Evolutionary conservation across 2,329 filamentous ascomycete species (phyloP).

Genomic region (Colletotrichum gigasporum): DNA sequence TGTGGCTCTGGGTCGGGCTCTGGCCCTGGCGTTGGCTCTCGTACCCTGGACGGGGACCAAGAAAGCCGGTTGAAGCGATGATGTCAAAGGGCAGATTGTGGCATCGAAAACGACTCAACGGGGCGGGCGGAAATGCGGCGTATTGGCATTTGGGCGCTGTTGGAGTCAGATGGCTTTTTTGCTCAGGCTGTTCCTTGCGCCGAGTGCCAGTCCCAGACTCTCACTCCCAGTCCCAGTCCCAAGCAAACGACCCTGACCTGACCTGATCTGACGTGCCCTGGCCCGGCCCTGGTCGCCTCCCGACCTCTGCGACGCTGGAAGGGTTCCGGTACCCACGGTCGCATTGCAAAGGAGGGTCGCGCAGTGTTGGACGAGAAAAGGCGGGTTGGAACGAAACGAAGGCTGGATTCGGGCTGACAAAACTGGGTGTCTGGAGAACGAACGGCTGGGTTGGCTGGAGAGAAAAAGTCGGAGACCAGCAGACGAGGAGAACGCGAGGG

Average conservation of each 20-base stretch:
- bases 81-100: conserved; percentile 22
- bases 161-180: conserved; percentile 1
- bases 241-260: too few species aligned
- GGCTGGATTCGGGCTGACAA: not conserved
- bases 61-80: conserved; percentile 19
- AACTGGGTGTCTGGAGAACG: conserved; percentile 21
- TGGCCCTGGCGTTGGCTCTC: conserved; percentile 1
- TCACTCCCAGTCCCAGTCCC: too few species aligned
- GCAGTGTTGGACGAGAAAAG: conserved; percentile 6
- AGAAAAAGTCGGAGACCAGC: not conserved
- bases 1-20: conserved; percentile 8
- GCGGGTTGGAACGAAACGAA: conserved; percentile 9
- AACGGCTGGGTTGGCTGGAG: conserved; percentile 19
- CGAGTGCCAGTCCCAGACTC: too few species aligned
- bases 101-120: not conserved
- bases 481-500: not conserved
- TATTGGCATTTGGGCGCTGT: conserved; percentile 11
- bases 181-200: not conserved
- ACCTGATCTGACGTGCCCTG: too few species aligned
- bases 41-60: conserved; percentile 2
- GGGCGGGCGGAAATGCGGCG: conserved; percentile 1
- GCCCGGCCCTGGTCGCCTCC: not conserved
- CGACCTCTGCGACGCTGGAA: conserved; percentile 10
- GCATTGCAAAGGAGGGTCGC: not conserved
- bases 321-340: not conserved